Base-by-base conservation (phyloP, 768 basidiomycete species). In the Phaffia australis region DNA sequence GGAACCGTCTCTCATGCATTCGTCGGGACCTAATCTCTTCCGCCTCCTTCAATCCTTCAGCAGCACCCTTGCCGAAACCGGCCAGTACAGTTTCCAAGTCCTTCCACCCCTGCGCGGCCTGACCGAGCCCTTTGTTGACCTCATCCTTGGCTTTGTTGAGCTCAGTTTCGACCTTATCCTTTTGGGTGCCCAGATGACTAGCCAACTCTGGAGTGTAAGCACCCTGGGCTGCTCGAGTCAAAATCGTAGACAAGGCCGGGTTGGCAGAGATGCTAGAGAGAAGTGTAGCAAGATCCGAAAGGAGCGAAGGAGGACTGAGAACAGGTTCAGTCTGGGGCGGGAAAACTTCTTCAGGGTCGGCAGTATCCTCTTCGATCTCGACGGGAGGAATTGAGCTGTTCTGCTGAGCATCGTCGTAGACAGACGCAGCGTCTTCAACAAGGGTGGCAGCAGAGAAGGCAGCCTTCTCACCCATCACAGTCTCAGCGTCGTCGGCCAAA, bases 311-410 rank as follows among this genome's bases (percentile, higher is more conserved):
- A 16, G 32, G 21, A 5, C 32, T 58, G 57, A 30, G 27, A 46
- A 46, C 57, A 42, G 35, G 35, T 30, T 58, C 57, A 48, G 4
- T 32, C 11, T 21, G 32, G 0, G 65, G 21, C 19, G 58, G 58
- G 65, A 66, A 66, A 25, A 59, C 50, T 9, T 66, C 65, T 6
- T 58, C 58, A 7, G 65, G 65, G 42, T 66, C 65, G 47, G 58
- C n/a, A 23, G 49, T 50, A 51, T 46, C 64, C n/a, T 27, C 29
- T 11, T 62, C 25, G 14, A 23, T 49, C 21, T 35, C 48, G 61
- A 50, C 35, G 15, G 47, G 27, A 16, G 49, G 49, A 16, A 47
- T 51, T 3, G 61, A 51, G 16, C 49, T 29, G 18, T 18, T 32
- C 49, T 51, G n/a, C 7, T 62, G 49, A 16, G 61, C 15, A 30